Evolutionary conservation across 495 filamentous ascomycete species (phyloP).

Genomic region (Aspergillus heteromorphus): DNA sequence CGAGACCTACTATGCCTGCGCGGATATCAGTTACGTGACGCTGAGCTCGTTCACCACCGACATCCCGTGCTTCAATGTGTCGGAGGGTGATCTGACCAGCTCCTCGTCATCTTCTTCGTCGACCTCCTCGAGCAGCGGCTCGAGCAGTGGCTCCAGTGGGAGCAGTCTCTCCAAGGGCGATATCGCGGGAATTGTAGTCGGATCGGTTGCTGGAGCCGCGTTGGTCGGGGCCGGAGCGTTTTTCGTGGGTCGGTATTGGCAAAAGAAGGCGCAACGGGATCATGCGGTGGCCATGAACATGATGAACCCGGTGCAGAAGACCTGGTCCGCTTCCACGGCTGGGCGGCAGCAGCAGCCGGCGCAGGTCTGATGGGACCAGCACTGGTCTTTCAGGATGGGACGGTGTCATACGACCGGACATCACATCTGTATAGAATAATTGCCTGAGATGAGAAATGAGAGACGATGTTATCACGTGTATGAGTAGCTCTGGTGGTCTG

Average conservation of each 20-base stretch:
- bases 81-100: conserved; percentile 5
- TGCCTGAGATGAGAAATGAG: too few relatives aligned
- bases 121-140: not conserved
- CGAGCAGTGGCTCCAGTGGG: not conserved
- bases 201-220: conserved; percentile 1
- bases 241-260: not conserved
- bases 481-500: too few relatives aligned
- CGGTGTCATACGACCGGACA: too few relatives aligned
- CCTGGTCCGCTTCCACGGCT: not conserved
- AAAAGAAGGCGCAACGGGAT: not conserved
- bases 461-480: too few relatives aligned
- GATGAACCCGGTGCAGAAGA: conserved; percentile 4
- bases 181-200: conserved; percentile 41
- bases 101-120: not conserved
- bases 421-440: too few relatives aligned
- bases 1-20: conserved; percentile 48
- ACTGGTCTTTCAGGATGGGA: too few relatives aligned
- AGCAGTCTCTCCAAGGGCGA: conserved; percentile 31
- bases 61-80: conserved; percentile 49
- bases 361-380: not conserved
- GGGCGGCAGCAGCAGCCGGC: not conserved
- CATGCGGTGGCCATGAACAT: not conserved
- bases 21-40: conserved; percentile 46
- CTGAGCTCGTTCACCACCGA: conserved; percentile 28
- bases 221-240: not conserved